phyloP scores from a whole-genome alignment of 2,329 filamentous ascomycete species.

The Torrubiellomyces zombiae region DNA sequence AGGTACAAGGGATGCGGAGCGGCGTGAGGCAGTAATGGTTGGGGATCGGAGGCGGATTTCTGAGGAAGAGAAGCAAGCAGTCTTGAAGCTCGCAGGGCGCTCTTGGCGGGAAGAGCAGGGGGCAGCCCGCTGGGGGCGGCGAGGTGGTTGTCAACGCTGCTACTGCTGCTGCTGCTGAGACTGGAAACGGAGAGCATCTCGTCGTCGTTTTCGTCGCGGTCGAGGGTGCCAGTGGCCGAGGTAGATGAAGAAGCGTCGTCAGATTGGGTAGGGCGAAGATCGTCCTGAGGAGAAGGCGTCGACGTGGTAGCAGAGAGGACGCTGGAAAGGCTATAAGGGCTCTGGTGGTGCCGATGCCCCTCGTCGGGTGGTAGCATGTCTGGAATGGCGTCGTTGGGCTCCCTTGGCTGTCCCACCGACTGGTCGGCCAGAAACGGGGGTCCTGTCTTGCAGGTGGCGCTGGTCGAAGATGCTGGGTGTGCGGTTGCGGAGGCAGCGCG shows the following conservation, averaged over 20 bases:
- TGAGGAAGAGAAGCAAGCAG: conserved; percentile 16
- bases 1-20: conserved; percentile 44
- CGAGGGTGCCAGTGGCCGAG: background rate
- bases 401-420: too few species aligned
- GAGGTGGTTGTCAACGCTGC: conserved; percentile 5
- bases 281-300: conserved; percentile 1
- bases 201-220: conserved; percentile 6
- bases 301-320: conserved; percentile 1
- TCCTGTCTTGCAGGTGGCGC: too few species aligned
- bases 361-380: too few species aligned
- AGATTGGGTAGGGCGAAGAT: background rate
- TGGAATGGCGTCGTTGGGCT: too few species aligned
- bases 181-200: conserved; percentile 13
- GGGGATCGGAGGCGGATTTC: conserved; percentile 14
- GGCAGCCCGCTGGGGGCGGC: conserved; percentile 7
- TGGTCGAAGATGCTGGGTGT: too few species aligned
- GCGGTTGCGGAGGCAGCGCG: too few species aligned
- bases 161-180: conserved; percentile 6
- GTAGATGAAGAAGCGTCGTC: background rate
- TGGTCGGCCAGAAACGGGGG: too few species aligned
- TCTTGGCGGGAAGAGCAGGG: conserved; percentile 34
- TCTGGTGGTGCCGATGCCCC: too few species aligned
- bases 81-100: conserved; percentile 29
- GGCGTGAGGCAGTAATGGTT: conserved; percentile 18
- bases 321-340: too few species aligned